Evolutionary conservation across 140 eudicot genomes (phyloP), one percentile per base, ranked within the genome.

Genomic region (Cichorium intybus): DNA sequence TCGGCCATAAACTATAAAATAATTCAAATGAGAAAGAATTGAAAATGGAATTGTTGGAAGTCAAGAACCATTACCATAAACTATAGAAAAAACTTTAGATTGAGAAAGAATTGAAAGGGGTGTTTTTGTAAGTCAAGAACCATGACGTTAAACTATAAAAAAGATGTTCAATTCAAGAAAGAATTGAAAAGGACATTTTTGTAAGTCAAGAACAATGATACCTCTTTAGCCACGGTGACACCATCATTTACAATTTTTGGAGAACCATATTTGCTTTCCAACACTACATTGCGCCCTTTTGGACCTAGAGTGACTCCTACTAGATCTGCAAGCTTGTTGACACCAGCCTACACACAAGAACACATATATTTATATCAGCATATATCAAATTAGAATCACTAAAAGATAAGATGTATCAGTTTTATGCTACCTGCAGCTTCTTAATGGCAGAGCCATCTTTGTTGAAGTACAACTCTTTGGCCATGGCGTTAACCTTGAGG

Each of bases 191-290:
- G 5, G 18, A 20, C 0, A 0, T 43, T 39, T 39, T 37, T 12
- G 5, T 0, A 39, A 39, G 5, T 39, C 14, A 35, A 35, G 10
- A 39, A 12, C 2, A 5, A 39, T 39, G 16, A 2, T 70, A 83
- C 90, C 91, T 87, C 91, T 80, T 76, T 87, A 57, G 91, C 95
- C 6, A 87, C 95, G 10, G 95, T 87, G 1, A 87, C 95, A 70
- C 95, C 95, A 60, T 87, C 92, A 65, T 87, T 87, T 3, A 87
- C 95, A 24, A 87, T 87, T 77, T 76, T 87, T 0, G 95, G 95
- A 24, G 95, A 81, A 10, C 95, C 95, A 59, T 87, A 87, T 64
- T 84, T 84, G 82, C 95, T 84, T 66, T 87, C 92, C 27, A 87
- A 57, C 2, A 87, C 95, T 10, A 87, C 95, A 71, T 87, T 87